Base-by-base conservation (phyloP, 768 basidiomycete genomes). In the Xerocomus spinulosus region DNA sequence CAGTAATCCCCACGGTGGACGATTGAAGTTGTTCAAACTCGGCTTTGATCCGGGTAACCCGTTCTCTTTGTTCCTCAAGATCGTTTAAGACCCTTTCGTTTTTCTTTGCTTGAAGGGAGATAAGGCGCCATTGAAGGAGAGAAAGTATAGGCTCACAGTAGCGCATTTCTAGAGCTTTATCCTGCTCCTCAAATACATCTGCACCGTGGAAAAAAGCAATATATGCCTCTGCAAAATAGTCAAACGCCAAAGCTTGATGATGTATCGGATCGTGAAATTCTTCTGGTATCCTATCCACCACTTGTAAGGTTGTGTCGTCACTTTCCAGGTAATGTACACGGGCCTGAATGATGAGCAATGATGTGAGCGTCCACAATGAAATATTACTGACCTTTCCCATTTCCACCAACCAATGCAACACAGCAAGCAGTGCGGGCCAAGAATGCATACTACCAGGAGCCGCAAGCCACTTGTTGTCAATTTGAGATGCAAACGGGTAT, bases 331-430 rank as follows among this genome's bases (percentile, higher is more conserved):
- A 85, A 40, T 70, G 54, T 34, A 68, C 46, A 38, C 62, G 59
- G 40, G 58, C 68, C 67, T 71, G 38, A 24, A 13, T n/a, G n/a
- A 35, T 34, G 45, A 36, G 39, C 41, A 13, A 49, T 20, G 2
- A 13, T 17, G 12, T 18, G 6, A 15, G 42, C 32, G 17, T 28
- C 17, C 32, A 44, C 0, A n/a, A 49, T 43, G 10, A 25, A 48
- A 43, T 20, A 18, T 5, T n/a, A 63, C 74, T 23, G 57, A 94
- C 95, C 71, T 85, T 86, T 58, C 87, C 85, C 54, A 90, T 66
- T 57, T 90, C 85, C 8, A 88, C 89, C 13, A 99, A 70, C 96
- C 96, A 99, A 67, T 94, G 87, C 28, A 98, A 63, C 59, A 89
- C 87, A 18, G 88, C 95, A 14, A 98, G 73, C 21, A 96, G 68